Evolutionary conservation across 2,329 filamentous ascomycete genomes (phyloP).

Genomic region (Colletotrichum shisoi): DNA sequence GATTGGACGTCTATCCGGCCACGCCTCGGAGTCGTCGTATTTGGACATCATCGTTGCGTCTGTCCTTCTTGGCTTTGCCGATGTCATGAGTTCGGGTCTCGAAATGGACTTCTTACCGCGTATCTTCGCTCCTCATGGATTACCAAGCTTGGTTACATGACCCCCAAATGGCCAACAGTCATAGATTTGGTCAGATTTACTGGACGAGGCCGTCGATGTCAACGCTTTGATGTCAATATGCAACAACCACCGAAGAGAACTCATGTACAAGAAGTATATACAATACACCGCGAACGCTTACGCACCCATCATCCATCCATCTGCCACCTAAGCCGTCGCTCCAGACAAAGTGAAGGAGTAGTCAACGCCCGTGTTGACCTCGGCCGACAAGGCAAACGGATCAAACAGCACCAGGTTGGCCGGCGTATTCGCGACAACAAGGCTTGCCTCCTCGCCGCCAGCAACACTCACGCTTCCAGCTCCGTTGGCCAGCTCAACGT

Average conservation of each 20-base stretch:
- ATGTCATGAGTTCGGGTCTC: not conserved
- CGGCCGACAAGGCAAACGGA: conserved; percentile 49
- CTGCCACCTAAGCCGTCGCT: conserved; percentile 39
- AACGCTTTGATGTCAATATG: no score
- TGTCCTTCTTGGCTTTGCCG: no score
- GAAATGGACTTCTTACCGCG: not conserved
- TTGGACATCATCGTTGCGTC: not conserved
- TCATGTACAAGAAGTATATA: not conserved
- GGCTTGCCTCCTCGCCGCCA: conserved; percentile 52
- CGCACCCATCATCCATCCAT: not conserved
- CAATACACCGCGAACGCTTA: not conserved
- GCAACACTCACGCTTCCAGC: conserved; percentile 48
- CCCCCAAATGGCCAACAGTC: no score
- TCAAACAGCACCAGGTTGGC: conserved; percentile 54
- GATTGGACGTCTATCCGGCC: not conserved
- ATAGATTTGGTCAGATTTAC: no score
- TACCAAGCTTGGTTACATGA: no score
- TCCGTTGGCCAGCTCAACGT: conserved; percentile 49
- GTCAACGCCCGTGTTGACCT: conserved; percentile 50
- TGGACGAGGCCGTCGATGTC: no score
- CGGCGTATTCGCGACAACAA: conserved; percentile 60
- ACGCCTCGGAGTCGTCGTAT: not conserved
- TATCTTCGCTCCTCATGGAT: no score
- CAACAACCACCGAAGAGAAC: not conserved
- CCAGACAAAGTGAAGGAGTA: conserved; percentile 50